Conservation (phyloP, 768 basidiomycete species). For the Lyophyllum decastes region DNA sequence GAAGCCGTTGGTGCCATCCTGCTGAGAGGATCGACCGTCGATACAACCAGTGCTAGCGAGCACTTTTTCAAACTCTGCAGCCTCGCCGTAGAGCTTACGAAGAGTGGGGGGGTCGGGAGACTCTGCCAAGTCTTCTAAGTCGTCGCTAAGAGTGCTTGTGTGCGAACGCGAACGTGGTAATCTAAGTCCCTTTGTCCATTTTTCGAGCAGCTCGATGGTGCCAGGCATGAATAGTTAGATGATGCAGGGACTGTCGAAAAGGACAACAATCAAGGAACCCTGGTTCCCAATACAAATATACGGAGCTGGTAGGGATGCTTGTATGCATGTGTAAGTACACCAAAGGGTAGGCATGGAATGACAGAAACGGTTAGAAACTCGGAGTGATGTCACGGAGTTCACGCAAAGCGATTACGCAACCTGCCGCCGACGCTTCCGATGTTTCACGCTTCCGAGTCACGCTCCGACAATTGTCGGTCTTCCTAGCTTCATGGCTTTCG, state of each 20-base stretch:
- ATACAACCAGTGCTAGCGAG: constrained; percentile 28
- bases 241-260: background rate
- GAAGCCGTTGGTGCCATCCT: constrained; percentile 33
- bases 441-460: no score
- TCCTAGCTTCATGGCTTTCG: no score
- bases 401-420: background rate
- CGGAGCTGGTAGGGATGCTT: background rate
- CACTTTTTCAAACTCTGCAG: constrained; percentile 37
- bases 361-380: background rate
- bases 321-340: background rate
- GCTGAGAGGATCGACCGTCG: constrained; percentile 11
- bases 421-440: no score
- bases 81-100: constrained; percentile 38
- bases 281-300: background rate
- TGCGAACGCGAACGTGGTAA: constrained; percentile 9
- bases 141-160: constrained; percentile 16
- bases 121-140: constrained; percentile 12
- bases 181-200: constrained; percentile 9
- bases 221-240: background rate
- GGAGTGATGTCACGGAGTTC: background rate
- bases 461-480: no score
- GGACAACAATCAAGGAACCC: background rate
- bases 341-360: background rate
- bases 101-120: constrained; percentile 25
- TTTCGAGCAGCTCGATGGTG: constrained; percentile 2